Evolutionary conservation across 2,329 filamentous ascomycete genomes (phyloP).

Genomic region (Aspergillus latus): DNA sequence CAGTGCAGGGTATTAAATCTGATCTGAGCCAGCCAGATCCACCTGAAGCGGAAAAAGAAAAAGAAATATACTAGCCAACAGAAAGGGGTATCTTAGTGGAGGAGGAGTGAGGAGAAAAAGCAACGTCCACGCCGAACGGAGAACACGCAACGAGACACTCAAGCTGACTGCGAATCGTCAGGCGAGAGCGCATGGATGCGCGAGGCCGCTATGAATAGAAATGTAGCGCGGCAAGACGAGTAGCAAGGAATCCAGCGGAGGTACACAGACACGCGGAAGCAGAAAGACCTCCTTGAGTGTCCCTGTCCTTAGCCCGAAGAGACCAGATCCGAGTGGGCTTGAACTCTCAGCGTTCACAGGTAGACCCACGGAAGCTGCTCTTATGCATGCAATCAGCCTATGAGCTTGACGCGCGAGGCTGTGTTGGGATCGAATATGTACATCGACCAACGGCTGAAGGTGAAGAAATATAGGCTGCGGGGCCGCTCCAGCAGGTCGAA

Average conservation of each 20-base stretch:
- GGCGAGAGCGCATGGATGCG: slow-evolving; percentile 17
- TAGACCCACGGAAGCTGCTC: slow-evolving; percentile 31
- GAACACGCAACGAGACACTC: slow-evolving; percentile 10
- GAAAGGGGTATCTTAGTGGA: slow-evolving; percentile 19
- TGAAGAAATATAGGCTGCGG: slow-evolving; percentile 11
- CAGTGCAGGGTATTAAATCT: slow-evolving; percentile 7
- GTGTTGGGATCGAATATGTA: slow-evolving; percentile 14
- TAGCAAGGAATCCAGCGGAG: slow-evolving; percentile 11
- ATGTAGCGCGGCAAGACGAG: background rate
- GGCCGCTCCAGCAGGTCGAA: slow-evolving; percentile 9
- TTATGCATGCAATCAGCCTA: slow-evolving; percentile 33
- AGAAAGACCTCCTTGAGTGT: slow-evolving; percentile 4
- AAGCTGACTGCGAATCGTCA: slow-evolving; percentile 18
- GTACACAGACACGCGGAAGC: slow-evolving; percentile 18
- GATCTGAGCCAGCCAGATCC: slow-evolving; percentile 33
- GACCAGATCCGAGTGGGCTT: slow-evolving; percentile 16
- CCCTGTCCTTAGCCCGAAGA: slow-evolving; percentile 13
- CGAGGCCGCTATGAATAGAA: slow-evolving; percentile 2
- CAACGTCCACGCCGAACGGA: slow-evolving; percentile 2
- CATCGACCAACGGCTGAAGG: slow-evolving; percentile 10
- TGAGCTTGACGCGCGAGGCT: slow-evolving; percentile 26
- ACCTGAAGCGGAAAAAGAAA: slow-evolving; percentile 22
- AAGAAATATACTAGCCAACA: slow-evolving; percentile 21
- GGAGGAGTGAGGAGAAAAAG: slow-evolving; percentile 11
- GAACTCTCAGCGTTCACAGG: slow-evolving; percentile 15